Base-by-base conservation (phyloP, 805 yeast species). In the Schizosaccharomyces octosporus region DNA sequence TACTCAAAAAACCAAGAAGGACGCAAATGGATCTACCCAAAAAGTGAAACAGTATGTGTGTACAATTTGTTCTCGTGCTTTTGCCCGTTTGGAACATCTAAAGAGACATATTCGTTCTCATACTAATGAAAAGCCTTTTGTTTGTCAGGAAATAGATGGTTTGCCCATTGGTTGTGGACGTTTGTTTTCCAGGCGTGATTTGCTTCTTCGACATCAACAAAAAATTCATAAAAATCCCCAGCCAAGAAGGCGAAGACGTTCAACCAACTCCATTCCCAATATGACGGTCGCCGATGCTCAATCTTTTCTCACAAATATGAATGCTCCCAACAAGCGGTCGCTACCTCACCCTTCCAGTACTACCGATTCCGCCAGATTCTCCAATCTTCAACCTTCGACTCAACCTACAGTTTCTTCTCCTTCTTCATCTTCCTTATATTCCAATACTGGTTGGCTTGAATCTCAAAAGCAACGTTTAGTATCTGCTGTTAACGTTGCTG, bases 21-120 rank as follows among this genome's bases (percentile, higher is more conserved):
- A 45, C 45, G 32, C 61, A 31, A 43, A 86, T 87, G 71, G 87
- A 95, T 0, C 94, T 87, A 17, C 57, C 24, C 51, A 45, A 68
- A 88, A 88, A 69, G 97, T 97, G 15, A 76, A 97, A 63, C 97
- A 97, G 0, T 95, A 87, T 69, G 78, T 86, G 11, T 93, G 98
- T 70, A 72, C 84, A 2, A 84, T 87, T 4, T 93, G 98, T 70
- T 87, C 97, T 1, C 77, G 98, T 63, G 95, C 95, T 2, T 93
- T 93, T 78, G 98, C 97, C 1, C 78, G 98, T 62, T 76, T 87
- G 59, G 98, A 90, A 72, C 98, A 90, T 72, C 76, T 93, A 68
- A 88, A 86, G 71, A 81, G 98, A 63, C 98, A 90, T 69, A 94
- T 88, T 67, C 75, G 97, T 51, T 83, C 94, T 0, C 98, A 90